phyloP scores from a whole-genome alignment of 139 green algal species.

The Trebouxia sp. region DNA sequence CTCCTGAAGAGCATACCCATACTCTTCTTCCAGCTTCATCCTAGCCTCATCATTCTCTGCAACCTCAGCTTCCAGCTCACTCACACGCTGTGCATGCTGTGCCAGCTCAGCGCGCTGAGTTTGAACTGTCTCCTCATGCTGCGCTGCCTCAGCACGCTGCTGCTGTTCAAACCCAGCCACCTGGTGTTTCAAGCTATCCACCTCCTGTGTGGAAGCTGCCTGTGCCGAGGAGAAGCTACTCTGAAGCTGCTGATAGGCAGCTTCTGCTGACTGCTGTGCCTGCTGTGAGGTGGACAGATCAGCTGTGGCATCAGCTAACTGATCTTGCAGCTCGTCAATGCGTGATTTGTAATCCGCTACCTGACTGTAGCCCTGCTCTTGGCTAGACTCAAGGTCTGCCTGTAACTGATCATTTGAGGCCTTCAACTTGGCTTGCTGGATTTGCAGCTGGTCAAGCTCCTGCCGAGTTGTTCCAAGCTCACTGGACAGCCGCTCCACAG shows the following conservation, averaged over 20 bases:
- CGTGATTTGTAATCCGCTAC: slow-evolving; percentile 21
- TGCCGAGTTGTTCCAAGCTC: neutral
- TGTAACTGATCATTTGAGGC: neutral
- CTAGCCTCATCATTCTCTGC: neutral
- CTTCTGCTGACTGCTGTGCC: slow-evolving; percentile 1
- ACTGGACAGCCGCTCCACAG: neutral
- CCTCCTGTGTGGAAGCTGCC: neutral
- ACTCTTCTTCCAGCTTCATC: slow-evolving; percentile 7
- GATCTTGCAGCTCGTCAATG: slow-evolving; percentile 19
- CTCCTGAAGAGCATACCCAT: slow-evolving; percentile 14
- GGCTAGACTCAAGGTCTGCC: neutral
- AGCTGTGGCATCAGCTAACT: neutral
- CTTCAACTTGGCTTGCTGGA: neutral
- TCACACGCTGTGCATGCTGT: slow-evolving; percentile 2
- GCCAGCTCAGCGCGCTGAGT: slow-evolving; percentile 19
- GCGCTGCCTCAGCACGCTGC: neutral
- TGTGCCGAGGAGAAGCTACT: neutral
- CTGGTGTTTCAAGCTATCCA: neutral
- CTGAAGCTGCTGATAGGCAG: neutral
- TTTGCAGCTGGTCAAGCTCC: neutral
- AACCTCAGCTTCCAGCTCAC: neutral
- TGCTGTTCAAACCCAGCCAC: slow-evolving; percentile 3
- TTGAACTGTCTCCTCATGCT: neutral
- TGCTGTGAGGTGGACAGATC: slow-evolving; percentile 7
- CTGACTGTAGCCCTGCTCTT: slow-evolving; percentile 17